Percentiles rank a stretch among this genome's conserved stretches.
phyloP scores from a whole-genome alignment of 257 asterid species.

The Cruciata laevipes region DNA sequence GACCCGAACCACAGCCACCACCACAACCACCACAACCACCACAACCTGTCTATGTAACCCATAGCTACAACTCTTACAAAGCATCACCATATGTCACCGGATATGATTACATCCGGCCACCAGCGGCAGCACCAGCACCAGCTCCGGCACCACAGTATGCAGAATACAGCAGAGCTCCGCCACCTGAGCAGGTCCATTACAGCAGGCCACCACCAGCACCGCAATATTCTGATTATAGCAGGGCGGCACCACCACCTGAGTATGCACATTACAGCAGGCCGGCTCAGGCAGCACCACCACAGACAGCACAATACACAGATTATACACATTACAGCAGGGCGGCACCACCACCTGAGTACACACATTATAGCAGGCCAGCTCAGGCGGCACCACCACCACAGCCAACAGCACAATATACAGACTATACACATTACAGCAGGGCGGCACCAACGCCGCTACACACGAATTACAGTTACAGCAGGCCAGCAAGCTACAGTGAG shows the following conservation, averaged over 20 bases:
- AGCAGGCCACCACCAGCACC: neutral
- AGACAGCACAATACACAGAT: slow-evolving; percentile 13
- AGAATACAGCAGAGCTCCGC: too few relatives aligned
- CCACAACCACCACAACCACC: too few relatives aligned
- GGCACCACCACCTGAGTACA: slow-evolving; percentile 2
- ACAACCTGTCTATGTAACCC: slow-evolving; percentile 38
- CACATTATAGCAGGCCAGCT: neutral
- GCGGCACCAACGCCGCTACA: neutral
- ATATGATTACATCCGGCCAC: slow-evolving; percentile 33
- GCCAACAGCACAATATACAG: slow-evolving; percentile 12
- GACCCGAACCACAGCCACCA: slow-evolving; percentile 10
- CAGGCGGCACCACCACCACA: neutral
- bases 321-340: slow-evolving; percentile 26
- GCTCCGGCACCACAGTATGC: neutral
- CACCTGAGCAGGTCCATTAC: too few relatives aligned
- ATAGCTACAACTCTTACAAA: slow-evolving; percentile 51
- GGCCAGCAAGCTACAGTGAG: slow-evolving; percentile 41
- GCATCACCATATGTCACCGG: slow-evolving; percentile 66
- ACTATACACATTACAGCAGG: slow-evolving; percentile 8
- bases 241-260: neutral
- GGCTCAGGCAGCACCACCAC: neutral
- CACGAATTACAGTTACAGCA: slow-evolving; percentile 20
- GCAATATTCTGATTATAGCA: neutral
- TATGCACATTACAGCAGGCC: neutral
- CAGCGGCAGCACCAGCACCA: slow-evolving; percentile 29